Percentiles rank a stretch among this genome's conserved stretches.
Conservation (phyloP, 257 asterid species). For the Solanum paucissectum region DNA sequence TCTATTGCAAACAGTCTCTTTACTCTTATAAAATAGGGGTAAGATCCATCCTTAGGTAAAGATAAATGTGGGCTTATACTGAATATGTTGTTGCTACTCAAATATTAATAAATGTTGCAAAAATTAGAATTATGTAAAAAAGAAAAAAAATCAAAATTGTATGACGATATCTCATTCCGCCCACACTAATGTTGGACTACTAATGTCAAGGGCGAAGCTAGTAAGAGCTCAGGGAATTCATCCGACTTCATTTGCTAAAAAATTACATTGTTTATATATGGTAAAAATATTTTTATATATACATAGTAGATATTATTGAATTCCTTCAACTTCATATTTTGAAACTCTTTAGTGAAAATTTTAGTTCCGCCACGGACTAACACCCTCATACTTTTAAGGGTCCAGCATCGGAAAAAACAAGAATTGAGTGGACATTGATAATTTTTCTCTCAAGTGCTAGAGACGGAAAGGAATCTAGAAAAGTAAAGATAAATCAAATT, state of each 20-base stretch:
- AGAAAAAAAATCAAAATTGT: neutral
- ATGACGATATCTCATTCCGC: neutral
- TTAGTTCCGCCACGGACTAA: accelerated
- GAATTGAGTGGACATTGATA: neutral
- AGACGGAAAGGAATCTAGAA: neutral
- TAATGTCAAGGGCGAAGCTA: neutral
- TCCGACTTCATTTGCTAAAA: neutral
- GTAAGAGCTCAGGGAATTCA: neutral
- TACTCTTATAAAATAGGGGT: neutral
- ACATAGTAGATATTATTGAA: neutral
- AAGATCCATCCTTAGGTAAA: too few species aligned
- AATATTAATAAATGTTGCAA: neutral
- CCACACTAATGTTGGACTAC: neutral
- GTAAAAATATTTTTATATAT: too few species aligned
- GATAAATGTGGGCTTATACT: neutral
- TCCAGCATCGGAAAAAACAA: neutral
- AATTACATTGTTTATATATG: too few species aligned
- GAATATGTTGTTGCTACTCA: neutral
- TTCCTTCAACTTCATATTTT: neutral
- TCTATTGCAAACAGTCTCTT: neutral
- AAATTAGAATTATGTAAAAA: too few species aligned
- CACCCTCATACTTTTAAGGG: neutral
- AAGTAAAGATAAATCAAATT: neutral
- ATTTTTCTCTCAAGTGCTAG: neutral
- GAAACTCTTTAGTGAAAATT: too few species aligned